Conservation (phyloP, 495 filamentous ascomycete genomes). For the Hyaloscypha hepaticicola region DNA sequence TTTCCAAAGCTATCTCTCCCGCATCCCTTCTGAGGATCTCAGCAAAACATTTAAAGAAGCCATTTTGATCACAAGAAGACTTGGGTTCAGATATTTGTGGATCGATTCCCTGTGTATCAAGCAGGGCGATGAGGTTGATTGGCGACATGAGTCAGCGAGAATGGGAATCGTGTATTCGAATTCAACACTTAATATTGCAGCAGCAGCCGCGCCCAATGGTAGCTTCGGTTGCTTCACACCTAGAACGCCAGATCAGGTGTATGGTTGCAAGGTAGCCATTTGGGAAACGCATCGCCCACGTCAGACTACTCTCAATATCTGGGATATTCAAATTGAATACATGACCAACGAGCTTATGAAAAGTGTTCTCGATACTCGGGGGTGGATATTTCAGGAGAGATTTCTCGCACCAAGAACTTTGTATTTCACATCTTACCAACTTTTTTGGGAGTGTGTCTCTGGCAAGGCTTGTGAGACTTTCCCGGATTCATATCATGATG, state of each 20-base stretch:
- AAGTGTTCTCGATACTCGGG: background rate
- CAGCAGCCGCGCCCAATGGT: slow-evolving; percentile 2
- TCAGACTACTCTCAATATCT: background rate
- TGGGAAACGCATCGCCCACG: background rate
- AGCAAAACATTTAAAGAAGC: slow-evolving; percentile 10
- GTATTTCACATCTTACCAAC: background rate
- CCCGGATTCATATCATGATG: slow-evolving; percentile 2
- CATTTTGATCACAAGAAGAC: background rate
- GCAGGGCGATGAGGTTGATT: slow-evolving; percentile 1
- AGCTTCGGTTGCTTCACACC: slow-evolving; percentile 1
- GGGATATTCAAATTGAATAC: background rate
- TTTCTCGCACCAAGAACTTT: slow-evolving; percentile 9
- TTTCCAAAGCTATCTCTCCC: background rate
- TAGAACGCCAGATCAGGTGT: background rate
- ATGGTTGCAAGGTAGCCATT: background rate
- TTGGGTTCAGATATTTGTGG: slow-evolving; percentile 15
- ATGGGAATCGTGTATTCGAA: slow-evolving; percentile 3
- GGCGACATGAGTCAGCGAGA: slow-evolving; percentile 2
- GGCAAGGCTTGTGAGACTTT: slow-evolving; percentile 6
- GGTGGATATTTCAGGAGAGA: slow-evolving; percentile 9
- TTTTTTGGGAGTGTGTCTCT: slow-evolving; percentile 1
- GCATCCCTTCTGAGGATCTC: background rate
- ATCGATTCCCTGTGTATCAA: slow-evolving; percentile 6
- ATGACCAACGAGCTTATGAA: background rate
- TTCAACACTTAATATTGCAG: slow-evolving; percentile 10